phyloP scores from a whole-genome alignment of 2,329 filamentous ascomycete species.

The Elsinoe arachidis region DNA sequence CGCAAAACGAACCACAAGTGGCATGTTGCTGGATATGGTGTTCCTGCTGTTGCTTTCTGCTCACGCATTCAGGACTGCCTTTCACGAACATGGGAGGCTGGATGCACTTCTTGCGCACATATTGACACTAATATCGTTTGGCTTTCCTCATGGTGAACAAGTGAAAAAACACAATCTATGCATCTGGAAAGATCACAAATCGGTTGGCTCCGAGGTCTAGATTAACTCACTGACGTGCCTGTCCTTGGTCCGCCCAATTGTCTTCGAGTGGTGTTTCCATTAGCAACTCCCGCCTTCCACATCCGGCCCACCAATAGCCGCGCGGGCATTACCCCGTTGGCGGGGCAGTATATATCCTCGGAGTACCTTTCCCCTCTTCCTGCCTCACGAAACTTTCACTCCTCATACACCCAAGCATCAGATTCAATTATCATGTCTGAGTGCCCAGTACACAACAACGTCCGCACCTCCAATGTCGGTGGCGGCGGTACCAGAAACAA shows the following conservation, averaged over 20 bases:
- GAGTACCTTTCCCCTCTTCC: not conserved
- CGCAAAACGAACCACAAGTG: not conserved
- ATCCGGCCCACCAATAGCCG: slow-evolving; percentile 10
- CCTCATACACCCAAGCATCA: not conserved
- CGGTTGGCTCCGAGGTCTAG: slow-evolving; percentile 7
- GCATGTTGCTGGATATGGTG: not conserved
- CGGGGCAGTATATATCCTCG: slow-evolving; percentile 7
- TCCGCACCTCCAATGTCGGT: slow-evolving; percentile 22
- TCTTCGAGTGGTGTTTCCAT: slow-evolving; percentile 8
- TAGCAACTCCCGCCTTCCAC: slow-evolving; percentile 11
- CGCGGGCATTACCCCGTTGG: slow-evolving; percentile 9
- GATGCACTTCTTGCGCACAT: not conserved
- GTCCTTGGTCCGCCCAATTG: slow-evolving; percentile 3
- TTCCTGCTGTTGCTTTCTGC: not conserved
- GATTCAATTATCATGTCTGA: slow-evolving; percentile 15
- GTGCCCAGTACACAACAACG: slow-evolving; percentile 24
- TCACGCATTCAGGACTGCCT: not conserved
- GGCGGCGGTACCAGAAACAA: slow-evolving; percentile 54
- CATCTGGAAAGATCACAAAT: not conserved
- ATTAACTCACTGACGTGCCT: slow-evolving; percentile 3
- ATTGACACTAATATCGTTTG: not conserved
- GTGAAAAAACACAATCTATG: not conserved
- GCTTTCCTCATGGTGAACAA: not conserved
- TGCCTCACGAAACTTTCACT: not conserved
- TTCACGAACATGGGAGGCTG: not conserved